Conservation (phyloP, 108 stramenopile genomes). For the Aurantiochytrium sp. region DNA sequence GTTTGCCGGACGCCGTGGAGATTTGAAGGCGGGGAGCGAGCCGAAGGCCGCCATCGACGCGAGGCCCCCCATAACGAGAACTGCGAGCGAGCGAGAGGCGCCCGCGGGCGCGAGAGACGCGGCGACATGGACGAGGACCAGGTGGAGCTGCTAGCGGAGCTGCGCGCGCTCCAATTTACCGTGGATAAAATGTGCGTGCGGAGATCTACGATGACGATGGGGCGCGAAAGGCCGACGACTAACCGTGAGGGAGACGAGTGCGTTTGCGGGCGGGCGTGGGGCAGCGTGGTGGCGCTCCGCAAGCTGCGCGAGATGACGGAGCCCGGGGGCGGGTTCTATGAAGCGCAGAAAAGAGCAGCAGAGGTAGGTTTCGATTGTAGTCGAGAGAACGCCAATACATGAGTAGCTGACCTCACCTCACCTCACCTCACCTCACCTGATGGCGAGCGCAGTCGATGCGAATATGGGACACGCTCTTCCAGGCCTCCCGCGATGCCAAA, state of each 20-base stretch:
- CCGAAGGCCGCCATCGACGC: no score
- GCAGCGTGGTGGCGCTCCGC: neutral
- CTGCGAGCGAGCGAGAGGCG: no score
- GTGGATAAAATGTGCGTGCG: neutral
- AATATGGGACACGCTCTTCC: slow-evolving; percentile 19
- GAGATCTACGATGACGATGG: neutral
- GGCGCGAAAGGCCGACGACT: neutral
- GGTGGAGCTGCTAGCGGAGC: neutral
- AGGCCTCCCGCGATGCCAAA: neutral
- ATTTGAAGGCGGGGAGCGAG: no score
- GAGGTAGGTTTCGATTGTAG: neutral
- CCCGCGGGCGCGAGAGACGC: no score
- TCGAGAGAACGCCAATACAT: no score
- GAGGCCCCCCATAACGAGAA: no score
- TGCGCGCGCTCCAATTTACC: neutral
- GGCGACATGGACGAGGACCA: neutral
- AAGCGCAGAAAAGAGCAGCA: neutral
- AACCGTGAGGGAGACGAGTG: neutral
- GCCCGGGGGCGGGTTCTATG: slow-evolving; percentile 28
- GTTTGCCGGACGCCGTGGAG: no score
- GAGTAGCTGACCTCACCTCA: neutral
- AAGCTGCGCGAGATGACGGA: neutral
- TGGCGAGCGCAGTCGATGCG: neutral
- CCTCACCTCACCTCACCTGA: no score
- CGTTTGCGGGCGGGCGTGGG: neutral